These are phyloP conservation scores for Entrophospora sp. DNA, from an alignment of 192 early-diverging fungal species.

Conservation along the genomic window DNA sequence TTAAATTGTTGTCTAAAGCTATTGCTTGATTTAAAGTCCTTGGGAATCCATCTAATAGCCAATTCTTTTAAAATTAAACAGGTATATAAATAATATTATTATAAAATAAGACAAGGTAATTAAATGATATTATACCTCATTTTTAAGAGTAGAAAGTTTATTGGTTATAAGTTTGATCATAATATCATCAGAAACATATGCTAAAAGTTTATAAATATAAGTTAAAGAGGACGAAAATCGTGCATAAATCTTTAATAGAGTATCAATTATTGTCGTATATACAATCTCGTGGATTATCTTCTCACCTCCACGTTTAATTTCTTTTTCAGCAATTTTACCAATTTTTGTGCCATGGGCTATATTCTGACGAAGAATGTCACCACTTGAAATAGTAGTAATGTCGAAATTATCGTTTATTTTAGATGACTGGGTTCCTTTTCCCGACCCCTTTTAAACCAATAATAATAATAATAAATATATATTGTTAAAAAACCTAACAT, in stretches of 20 bases:
- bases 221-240: too few species aligned
- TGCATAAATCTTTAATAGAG: too few species aligned
- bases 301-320: constrained; percentile 38
- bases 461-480: neutral
- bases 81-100: neutral
- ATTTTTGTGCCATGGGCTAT: constrained; percentile 59
- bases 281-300: neutral
- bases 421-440: constrained; percentile 87
- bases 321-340: constrained; percentile 47
- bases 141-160: constrained; percentile 44
- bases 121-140: too few species aligned
- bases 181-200: constrained; percentile 64
- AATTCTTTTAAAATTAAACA: constrained; percentile 36
- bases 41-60: constrained; percentile 90
- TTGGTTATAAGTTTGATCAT: constrained; percentile 52
- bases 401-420: constrained; percentile 63
- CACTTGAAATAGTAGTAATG: constrained; percentile 67
- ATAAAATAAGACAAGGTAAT: constrained; percentile 14
- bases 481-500: neutral
- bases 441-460: constrained; percentile 49
- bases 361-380: constrained; percentile 79
- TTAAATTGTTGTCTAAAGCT: constrained; percentile 54
- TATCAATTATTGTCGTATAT: too few species aligned
- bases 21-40: constrained; percentile 76
- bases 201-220: too few species aligned